Conservation (phyloP, 352 stramenopile genomes). For the Phytophthora podocarpi region DNA sequence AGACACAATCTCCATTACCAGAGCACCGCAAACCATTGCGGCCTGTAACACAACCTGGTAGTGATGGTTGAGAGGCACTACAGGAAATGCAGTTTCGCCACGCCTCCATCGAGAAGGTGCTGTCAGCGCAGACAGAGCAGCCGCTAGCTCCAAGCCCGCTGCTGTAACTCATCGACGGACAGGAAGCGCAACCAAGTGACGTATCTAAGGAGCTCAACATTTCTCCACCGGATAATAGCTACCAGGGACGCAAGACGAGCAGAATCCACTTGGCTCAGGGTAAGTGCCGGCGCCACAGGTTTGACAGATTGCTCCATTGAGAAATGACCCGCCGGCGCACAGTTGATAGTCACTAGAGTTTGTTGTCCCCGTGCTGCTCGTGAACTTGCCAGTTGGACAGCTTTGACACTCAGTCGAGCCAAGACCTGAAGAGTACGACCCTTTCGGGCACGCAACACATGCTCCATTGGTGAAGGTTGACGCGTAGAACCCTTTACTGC, state of each 20-base stretch:
- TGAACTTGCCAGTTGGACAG: slow-evolving; percentile 48
- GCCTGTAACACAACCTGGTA: slow-evolving; percentile 46
- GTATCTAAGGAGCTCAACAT: not conserved
- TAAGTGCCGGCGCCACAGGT: slow-evolving; percentile 29
- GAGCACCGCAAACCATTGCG: slow-evolving; percentile 68
- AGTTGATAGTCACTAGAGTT: slow-evolving; percentile 35
- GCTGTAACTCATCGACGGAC: slow-evolving; percentile 49
- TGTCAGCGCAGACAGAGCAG: slow-evolving; percentile 43
- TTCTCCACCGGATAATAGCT: slow-evolving; percentile 37
- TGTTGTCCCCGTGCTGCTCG: slow-evolving; percentile 27
- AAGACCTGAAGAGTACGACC: slow-evolving; percentile 35
- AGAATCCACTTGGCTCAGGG: slow-evolving; percentile 38
- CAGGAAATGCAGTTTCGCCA: slow-evolving; percentile 70
- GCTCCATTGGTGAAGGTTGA: slow-evolving; percentile 32
- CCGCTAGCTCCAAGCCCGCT: slow-evolving; percentile 20
- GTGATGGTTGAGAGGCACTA: slow-evolving; percentile 12
- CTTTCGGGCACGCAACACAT: slow-evolving; percentile 52
- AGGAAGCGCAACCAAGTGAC: slow-evolving; percentile 42
- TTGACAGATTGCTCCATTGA: slow-evolving; percentile 38
- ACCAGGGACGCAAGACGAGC: slow-evolving; percentile 46
- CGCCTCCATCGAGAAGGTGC: slow-evolving; percentile 50
- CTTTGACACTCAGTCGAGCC: slow-evolving; percentile 30
- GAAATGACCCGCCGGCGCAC: slow-evolving; percentile 38
- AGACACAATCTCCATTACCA: slow-evolving; percentile 55
- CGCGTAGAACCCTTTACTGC: slow-evolving; percentile 43